Percentiles rank a stretch among this genome's conserved stretches.
Conservation (phyloP, 2,329 filamentous ascomycete species). For the Colletotrichum graminicola region DNA sequence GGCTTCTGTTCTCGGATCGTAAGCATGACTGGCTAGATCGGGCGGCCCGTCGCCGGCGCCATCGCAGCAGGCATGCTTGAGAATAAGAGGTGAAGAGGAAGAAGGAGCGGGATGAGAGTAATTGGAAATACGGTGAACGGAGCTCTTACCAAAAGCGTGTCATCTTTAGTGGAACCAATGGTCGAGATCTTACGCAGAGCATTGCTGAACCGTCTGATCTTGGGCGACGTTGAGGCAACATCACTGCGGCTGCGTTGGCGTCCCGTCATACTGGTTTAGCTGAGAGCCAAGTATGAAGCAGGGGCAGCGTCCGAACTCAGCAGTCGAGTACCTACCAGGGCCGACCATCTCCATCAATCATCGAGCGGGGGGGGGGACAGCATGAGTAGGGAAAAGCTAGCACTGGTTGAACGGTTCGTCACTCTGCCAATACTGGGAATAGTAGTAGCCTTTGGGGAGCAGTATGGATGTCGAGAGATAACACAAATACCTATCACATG, state of each 20-base stretch:
- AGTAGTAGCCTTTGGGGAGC: neutral
- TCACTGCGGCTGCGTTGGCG: conserved; percentile 25
- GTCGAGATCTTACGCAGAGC: conserved; percentile 11
- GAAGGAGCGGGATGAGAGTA: too few relatives aligned
- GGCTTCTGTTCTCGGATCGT: conserved; percentile 11
- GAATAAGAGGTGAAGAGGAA: neutral
- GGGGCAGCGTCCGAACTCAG: conserved; percentile 3
- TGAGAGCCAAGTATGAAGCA: neutral
- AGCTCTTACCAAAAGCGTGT: neutral
- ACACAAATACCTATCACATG: conserved; percentile 3
- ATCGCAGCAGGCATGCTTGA: neutral
- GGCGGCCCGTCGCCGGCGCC: neutral
- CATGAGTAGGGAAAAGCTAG: neutral
- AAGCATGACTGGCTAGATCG: conserved; percentile 3
- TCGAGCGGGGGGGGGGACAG: neutral
- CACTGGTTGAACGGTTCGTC: neutral
- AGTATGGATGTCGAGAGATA: neutral
- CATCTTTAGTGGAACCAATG: neutral
- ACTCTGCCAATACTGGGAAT: too few relatives aligned
- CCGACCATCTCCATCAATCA: conserved; percentile 7
- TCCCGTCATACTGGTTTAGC: conserved; percentile 1
- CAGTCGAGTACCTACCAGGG: neutral
- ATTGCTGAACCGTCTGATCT: conserved; percentile 14
- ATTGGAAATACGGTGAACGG: neutral
- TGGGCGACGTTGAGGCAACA: conserved; percentile 8